Conservation (phyloP, 2,329 filamentous ascomycete species). For the Penicillium sp. region DNA sequence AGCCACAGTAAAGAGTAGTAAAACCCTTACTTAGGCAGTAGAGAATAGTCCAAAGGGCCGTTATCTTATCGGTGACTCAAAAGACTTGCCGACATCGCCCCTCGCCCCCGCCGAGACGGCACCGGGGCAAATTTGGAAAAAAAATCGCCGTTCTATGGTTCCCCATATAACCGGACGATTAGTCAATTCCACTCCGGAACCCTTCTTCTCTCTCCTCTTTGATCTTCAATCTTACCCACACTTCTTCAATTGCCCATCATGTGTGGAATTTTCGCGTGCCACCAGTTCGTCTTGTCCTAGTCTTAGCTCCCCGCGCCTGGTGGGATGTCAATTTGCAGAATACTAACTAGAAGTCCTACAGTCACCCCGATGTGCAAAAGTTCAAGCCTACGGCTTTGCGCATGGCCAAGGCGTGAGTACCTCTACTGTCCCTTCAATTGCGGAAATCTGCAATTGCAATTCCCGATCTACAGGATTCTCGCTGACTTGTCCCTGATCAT, state of each 20-base stretch:
- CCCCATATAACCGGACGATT: constrained; percentile 15
- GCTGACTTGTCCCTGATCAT: constrained; percentile 28
- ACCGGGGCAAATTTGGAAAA: constrained; percentile 7
- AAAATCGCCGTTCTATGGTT: constrained; percentile 13
- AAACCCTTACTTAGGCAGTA: background rate
- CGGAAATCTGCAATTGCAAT: background rate
- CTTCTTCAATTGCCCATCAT: constrained; percentile 48
- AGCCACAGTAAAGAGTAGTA: background rate
- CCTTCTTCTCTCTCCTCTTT: constrained; percentile 10
- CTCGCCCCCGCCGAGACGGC: constrained; percentile 12
- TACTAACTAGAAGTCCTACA: constrained; percentile 25
- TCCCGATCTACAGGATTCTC: constrained; percentile 4
- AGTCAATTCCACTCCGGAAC: constrained; percentile 13
- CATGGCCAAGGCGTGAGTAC: constrained; percentile 81
- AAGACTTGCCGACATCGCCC: constrained; percentile 21
- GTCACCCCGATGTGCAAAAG: constrained; percentile 84
- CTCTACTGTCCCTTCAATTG: background rate
- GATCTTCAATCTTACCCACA: constrained; percentile 3
- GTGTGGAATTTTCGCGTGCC: constrained; percentile 96
- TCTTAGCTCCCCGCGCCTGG: background rate
- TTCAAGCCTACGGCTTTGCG: constrained; percentile 93
- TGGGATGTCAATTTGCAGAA: constrained; percentile 4
- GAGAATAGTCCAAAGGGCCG: constrained; percentile 40
- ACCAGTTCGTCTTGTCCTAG: constrained; percentile 55
- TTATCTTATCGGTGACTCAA: constrained; percentile 27